Evolutionary conservation across 2,329 filamentous ascomycete species (phyloP).

Genomic region (Orbilia blumenaviensis): DNA sequence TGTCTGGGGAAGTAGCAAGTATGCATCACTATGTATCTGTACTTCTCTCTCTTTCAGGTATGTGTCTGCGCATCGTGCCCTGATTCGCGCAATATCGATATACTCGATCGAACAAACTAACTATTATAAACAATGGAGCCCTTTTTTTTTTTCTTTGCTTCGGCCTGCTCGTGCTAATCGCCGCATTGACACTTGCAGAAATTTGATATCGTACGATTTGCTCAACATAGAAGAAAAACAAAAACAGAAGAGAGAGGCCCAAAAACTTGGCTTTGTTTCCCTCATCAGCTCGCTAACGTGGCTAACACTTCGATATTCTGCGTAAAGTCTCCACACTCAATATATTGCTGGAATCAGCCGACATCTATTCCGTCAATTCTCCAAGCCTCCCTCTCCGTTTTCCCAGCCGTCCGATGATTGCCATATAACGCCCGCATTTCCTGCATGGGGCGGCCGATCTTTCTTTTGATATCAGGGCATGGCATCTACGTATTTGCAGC

Average conservation of each 20-base stretch:
- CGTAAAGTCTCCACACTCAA: constrained; percentile 7
- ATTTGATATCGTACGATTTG: constrained; percentile 45
- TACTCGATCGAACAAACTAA: not conserved
- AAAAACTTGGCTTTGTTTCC: constrained; percentile 9
- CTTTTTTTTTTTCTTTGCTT: constrained; percentile 13
- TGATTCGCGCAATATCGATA: constrained; percentile 38
- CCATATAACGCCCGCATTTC: constrained; percentile 46
- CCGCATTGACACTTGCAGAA: constrained; percentile 49
- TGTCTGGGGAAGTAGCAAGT: constrained; percentile 35
- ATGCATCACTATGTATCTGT: constrained; percentile 21
- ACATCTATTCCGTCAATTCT: constrained; percentile 7
- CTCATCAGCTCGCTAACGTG: constrained; percentile 2
- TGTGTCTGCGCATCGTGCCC: constrained; percentile 39
- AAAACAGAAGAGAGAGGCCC: not conserved
- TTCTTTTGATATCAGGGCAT: constrained; percentile 16
- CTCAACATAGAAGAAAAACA: not conserved
- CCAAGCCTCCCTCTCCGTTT: constrained; percentile 1
- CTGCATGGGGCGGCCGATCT: constrained; percentile 52
- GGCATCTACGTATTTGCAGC: not conserved
- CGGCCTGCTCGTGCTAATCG: constrained; percentile 24
- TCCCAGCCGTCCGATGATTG: constrained; percentile 28
- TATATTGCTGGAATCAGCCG: constrained; percentile 26
- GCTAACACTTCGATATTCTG: not conserved
- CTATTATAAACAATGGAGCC: constrained; percentile 13
- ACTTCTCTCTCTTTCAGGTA: not conserved